Base-by-base conservation (phyloP, 2,329 filamentous ascomycete genomes). In the Ophiognomonia clavigignenti-juglandacearum region DNA sequence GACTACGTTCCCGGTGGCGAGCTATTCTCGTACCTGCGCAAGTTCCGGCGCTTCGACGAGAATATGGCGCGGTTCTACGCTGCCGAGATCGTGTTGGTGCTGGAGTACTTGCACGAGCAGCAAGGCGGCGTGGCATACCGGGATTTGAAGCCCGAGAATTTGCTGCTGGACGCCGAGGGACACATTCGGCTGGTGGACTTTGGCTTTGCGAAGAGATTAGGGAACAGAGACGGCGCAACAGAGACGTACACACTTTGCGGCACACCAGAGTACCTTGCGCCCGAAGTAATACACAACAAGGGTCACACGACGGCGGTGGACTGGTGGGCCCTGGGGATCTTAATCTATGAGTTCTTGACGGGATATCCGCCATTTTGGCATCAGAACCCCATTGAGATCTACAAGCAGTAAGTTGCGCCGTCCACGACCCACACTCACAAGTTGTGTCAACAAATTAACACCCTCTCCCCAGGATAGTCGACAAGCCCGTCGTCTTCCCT, bases 321-420 rank as follows among this genome's bases (percentile, higher is more conserved):
- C 70, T 92, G 87, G 87, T 92, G 88, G 88, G 87, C 88, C 1
- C 73, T 93, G 56, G 88, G 88, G 22, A 90, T 92, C 55, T 67
- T 93, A 47, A 83, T 92, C 50, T 92, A 89, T 64, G 88, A 93
- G 61, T 92, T 92, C 61, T 69, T 92, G 40, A 89, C 88, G 9
- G 88, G 88, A 23, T 90, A 91, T 60, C 88, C 88, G 13, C 88
- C 88, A 0, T 93, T 92, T 61, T 93, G 87, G 86, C 84, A 91
- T 60, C 83, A 88, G 54, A 92, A 90, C 55, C 87, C 87, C 1
- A 87, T 92, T 55, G 88, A 91, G 63, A 92, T 92, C 49, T 92
- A 92, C 67, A 88, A 89, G 63, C 82, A 85, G 81, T 83, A 58
- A 56, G 77, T 37, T n/a, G n/a, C n/a, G n/a, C n/a, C n/a, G n/a